Evolutionary conservation across 2,329 filamentous ascomycete genomes (phyloP).

Genomic region (Venturia effusa): DNA sequence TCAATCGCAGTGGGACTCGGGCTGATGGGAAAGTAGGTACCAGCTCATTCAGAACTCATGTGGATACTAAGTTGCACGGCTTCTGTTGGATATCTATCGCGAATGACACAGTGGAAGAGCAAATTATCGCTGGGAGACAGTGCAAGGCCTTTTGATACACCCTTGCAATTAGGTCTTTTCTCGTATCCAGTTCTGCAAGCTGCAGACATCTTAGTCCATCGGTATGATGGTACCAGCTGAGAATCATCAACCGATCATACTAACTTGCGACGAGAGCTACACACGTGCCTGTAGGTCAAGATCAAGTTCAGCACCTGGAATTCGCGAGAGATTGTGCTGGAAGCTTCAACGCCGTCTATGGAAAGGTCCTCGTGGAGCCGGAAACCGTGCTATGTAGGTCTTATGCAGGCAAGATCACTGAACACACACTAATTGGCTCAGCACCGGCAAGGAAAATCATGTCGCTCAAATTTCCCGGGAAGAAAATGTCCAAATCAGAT

Average conservation of each 20-base stretch:
- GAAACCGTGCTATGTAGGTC: constrained; percentile 59
- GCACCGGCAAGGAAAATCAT: constrained; percentile 78
- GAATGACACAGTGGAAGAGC: constrained; percentile 99
- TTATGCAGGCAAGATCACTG: constrained; percentile 8
- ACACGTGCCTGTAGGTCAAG: constrained; percentile 92
- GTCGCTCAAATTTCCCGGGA: constrained; percentile 65
- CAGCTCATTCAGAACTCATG: constrained; percentile 81
- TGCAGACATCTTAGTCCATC: constrained; percentile 82
- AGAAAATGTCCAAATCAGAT: constrained; percentile 95
- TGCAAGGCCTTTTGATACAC: constrained; percentile 43
- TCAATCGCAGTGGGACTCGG: not conserved
- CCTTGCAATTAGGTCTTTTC: constrained; percentile 77
- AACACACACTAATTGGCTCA: constrained; percentile 22
- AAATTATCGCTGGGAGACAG: constrained; percentile 43
- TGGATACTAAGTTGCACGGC: constrained; percentile 93
- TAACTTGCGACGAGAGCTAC: constrained; percentile 50
- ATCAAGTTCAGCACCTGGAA: constrained; percentile 89
- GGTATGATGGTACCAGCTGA: constrained; percentile 32
- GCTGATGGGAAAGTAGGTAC: constrained; percentile 39
- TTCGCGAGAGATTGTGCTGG: constrained; percentile 78
- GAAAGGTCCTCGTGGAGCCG: constrained; percentile 52
- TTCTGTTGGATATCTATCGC: constrained; percentile 81
- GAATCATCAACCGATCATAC: constrained; percentile 6
- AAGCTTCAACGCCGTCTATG: constrained; percentile 73
- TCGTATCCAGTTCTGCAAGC: constrained; percentile 94